phyloP scores from a whole-genome alignment of 768 basidiomycete genomes.

The Pleurotus sapidus region DNA sequence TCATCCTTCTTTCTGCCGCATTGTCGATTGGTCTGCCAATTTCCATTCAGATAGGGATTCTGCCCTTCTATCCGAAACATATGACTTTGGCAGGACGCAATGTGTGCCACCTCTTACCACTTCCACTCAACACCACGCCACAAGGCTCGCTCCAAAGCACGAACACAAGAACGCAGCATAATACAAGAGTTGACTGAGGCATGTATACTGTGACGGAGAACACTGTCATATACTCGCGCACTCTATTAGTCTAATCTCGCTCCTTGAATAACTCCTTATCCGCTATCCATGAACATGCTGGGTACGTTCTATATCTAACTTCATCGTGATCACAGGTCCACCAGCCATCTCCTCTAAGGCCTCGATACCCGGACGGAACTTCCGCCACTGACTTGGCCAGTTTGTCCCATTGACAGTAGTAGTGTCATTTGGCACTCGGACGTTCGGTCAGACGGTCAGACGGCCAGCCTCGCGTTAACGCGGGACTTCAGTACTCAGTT shows the following conservation, averaged over 20 bases:
- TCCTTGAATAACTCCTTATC: not conserved
- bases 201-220: not conserved
- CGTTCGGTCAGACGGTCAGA: not conserved
- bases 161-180: not conserved
- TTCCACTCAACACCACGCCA: not conserved
- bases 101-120: too few species aligned
- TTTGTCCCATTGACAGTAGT: too few species aligned
- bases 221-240: not conserved
- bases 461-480: too few species aligned
- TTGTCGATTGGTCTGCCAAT: not conserved
- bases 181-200: not conserved
- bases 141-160: not conserved
- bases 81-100: not conserved
- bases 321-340: not conserved
- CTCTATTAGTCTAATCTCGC: not conserved
- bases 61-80: not conserved
- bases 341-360: not conserved
- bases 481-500: too few species aligned
- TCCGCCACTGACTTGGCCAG: not conserved
- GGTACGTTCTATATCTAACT: not conserved
- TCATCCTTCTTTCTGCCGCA: not conserved
- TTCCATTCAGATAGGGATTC: not conserved
- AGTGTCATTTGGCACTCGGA: not conserved
- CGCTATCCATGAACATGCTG: not conserved
- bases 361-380: not conserved